phyloP scores from a whole-genome alignment of 2,329 filamentous ascomycete genomes.

The Ophiostoma australiae region DNA sequence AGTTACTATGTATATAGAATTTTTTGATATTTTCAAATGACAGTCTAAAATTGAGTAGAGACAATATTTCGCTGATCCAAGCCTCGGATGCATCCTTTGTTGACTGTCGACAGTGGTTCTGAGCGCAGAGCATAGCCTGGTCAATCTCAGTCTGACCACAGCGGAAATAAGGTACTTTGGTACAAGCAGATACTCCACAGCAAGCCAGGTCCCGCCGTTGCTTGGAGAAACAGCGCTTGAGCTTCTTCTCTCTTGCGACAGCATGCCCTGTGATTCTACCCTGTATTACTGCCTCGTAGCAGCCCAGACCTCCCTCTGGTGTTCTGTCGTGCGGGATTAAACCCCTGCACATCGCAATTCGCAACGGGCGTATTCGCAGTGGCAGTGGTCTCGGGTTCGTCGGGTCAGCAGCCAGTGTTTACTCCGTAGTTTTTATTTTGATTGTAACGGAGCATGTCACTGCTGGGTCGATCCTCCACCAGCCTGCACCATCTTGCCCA shows the following conservation, averaged over 20 bases:
- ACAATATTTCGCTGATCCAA: neutral
- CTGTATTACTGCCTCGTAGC: neutral
- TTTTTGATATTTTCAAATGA: too few species aligned
- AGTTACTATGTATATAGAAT: too few species aligned
- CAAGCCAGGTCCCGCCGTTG: neutral
- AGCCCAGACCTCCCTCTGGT: neutral
- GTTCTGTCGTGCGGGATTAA: neutral
- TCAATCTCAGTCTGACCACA: neutral
- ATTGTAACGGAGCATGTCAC: neutral
- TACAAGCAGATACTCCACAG: neutral
- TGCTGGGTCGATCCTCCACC: neutral
- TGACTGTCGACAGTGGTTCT: neutral
- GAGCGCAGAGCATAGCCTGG: neutral
- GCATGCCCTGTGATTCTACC: neutral
- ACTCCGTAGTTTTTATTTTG: too few species aligned
- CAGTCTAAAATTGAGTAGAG: too few species aligned
- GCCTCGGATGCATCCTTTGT: neutral
- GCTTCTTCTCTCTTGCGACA: neutral
- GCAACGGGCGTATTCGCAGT: neutral
- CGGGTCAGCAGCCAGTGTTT: neutral
- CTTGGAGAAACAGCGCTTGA: neutral
- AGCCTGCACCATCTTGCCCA: neutral
- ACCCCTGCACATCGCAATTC: slow-evolving; percentile 1
- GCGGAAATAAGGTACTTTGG: slow-evolving; percentile 3
- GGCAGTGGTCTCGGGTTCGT: neutral